Conservation (phyloP, 805 yeast genomes). For the Nakazawaea ernobii region DNA sequence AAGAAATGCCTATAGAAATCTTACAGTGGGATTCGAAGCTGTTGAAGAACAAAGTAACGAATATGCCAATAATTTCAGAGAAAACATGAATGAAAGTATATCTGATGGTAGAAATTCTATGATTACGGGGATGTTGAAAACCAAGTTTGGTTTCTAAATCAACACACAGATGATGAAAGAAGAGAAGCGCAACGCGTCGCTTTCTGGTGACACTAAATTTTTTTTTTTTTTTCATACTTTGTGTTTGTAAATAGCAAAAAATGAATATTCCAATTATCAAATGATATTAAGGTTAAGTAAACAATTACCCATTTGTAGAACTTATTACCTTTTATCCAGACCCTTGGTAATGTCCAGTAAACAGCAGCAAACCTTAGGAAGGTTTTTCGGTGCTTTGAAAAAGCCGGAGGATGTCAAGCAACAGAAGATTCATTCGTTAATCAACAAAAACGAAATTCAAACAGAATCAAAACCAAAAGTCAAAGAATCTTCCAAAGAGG, state of each 20-base stretch:
- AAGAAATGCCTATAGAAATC: slow-evolving; percentile 33
- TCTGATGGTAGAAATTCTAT: slow-evolving; percentile 5
- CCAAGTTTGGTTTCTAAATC: slow-evolving; percentile 5
- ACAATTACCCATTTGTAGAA: not conserved
- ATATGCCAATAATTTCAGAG: slow-evolving; percentile 50
- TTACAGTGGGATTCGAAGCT: slow-evolving; percentile 47
- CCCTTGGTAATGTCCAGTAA: slow-evolving; percentile 2
- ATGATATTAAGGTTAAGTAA: not conserved
- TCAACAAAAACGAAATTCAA: not conserved
- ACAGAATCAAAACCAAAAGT: not conserved
- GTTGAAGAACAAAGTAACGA: slow-evolving; percentile 52
- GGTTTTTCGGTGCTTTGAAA: slow-evolving; percentile 9
- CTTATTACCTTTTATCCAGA: not conserved
- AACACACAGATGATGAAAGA: too few species aligned
- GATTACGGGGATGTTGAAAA: slow-evolving; percentile 8
- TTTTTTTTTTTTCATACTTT: not conserved
- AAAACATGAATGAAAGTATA: slow-evolving; percentile 36
- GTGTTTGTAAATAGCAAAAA: not conserved
- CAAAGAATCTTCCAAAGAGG: not conserved
- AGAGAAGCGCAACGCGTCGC: not conserved
- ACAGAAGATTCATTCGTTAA: slow-evolving; percentile 5
- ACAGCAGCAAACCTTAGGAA: slow-evolving; percentile 12
- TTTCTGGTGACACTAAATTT: not conserved
- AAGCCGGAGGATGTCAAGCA: slow-evolving; percentile 10
- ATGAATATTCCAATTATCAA: not conserved